Evolutionary conservation across 108 stramenopile species (phyloP).

Genomic region (Fragilaria radians): DNA sequence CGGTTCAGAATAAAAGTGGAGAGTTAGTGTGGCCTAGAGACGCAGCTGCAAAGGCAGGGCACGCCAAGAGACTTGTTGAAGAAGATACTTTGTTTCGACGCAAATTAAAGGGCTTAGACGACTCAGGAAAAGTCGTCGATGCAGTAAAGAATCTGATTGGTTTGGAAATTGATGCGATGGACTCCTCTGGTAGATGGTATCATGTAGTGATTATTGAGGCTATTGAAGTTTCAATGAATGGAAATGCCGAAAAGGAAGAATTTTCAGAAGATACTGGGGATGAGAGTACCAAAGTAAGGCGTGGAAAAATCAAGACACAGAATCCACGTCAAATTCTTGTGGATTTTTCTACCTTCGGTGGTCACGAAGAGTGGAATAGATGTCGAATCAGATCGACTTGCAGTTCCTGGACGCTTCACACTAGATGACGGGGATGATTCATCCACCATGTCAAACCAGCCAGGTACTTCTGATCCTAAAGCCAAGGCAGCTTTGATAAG

Average conservation of each 20-base stretch:
- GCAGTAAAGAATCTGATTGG: conserved; percentile 38
- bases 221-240: conserved; percentile 19
- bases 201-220: conserved; percentile 55
- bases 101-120: conserved; percentile 52
- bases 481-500: conserved; percentile 22
- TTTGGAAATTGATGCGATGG: conserved; percentile 72
- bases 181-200: conserved; percentile 78
- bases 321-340: conserved; percentile 46
- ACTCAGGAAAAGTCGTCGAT: conserved; percentile 35
- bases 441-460: conserved; percentile 31
- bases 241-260: conserved; percentile 37
- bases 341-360: conserved; percentile 64
- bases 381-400: conserved; percentile 75
- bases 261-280: conserved; percentile 18
- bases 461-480: conserved; percentile 34
- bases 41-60: conserved; percentile 83
- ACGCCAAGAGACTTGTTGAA: conserved; percentile 49
- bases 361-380: conserved; percentile 79
- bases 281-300: conserved; percentile 5
- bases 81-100: conserved; percentile 62
- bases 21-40: conserved; percentile 78
- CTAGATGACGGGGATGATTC: conserved; percentile 25
- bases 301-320: conserved; percentile 1
- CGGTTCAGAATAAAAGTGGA: conserved; percentile 47
- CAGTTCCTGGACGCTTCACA: conserved; percentile 72